Evolutionary conservation across 106 monocot species (phyloP).

Genomic region (Dendrobium officinale): DNA sequence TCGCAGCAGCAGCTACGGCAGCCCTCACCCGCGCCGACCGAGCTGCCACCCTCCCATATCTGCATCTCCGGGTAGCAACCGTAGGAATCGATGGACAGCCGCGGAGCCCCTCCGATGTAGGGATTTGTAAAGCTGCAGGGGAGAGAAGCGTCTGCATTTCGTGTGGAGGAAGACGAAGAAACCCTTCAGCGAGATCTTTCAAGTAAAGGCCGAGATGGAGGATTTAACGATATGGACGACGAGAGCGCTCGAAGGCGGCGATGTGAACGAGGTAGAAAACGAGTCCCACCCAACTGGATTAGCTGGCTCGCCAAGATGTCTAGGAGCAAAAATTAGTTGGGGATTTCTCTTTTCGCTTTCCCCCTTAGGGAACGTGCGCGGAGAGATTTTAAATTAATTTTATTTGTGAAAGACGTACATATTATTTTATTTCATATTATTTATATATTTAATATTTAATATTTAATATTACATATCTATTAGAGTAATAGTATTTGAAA

Average conservation of each 20-base stretch:
- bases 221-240: not conserved
- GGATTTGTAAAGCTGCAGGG: not conserved
- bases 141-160: slow-evolving; percentile 1
- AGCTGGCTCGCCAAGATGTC: too few species aligned
- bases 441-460: too few species aligned
- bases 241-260: not conserved
- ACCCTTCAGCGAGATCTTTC: not conserved
- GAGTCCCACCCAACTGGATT: not conserved
- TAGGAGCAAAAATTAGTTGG: too few species aligned
- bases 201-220: not conserved
- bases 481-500: too few species aligned
- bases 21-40: slow-evolving; percentile 4
- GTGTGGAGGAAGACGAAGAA: not conserved
- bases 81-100: not conserved
- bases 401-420: too few species aligned
- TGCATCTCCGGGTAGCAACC: not conserved
- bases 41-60: not conserved
- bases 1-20: slow-evolving; percentile 15
- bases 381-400: too few species aligned
- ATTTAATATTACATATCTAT: too few species aligned
- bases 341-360: too few species aligned
- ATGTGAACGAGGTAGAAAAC: not conserved
- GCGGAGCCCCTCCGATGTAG: not conserved
- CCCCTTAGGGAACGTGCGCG: too few species aligned
- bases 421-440: too few species aligned